phyloP scores from a whole-genome alignment of 164 flowering plant species.

The Saururus chinensis region DNA sequence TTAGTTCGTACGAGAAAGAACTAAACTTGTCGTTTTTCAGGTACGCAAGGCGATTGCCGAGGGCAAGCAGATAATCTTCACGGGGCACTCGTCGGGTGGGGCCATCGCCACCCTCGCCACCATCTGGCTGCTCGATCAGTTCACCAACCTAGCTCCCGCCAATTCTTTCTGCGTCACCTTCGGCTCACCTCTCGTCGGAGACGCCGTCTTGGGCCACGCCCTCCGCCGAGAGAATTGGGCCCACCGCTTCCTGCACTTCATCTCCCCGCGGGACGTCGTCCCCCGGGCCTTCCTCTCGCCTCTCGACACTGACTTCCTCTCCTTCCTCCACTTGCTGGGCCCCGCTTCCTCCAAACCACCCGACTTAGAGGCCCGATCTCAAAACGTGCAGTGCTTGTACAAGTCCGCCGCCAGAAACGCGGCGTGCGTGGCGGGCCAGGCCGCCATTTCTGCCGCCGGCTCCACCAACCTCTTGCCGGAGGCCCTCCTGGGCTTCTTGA shows the following conservation, averaged over 20 bases:
- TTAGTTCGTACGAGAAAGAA: no score
- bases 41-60: conserved; percentile 33
- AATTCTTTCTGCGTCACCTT: conserved; percentile 52
- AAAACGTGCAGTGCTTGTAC: conserved; percentile 20
- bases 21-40: conserved; percentile 17
- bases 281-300: conserved; percentile 52
- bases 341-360: conserved; percentile 13
- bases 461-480: conserved; percentile 43
- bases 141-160: conserved; percentile 6
- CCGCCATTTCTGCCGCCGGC: conserved; percentile 54
- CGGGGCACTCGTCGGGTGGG: conserved; percentile 82
- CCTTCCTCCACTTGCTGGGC: conserved; percentile 24
- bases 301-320: conserved; percentile 20
- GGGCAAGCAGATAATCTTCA: conserved; percentile 43
- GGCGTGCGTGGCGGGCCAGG: conserved; percentile 36
- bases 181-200: conserved; percentile 71
- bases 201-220: conserved; percentile 47
- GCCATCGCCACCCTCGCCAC: conserved; percentile 58
- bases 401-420: conserved; percentile 37
- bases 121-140: conserved; percentile 49
- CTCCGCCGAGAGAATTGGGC: conserved; percentile 67
- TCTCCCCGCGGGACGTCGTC: conserved; percentile 47
- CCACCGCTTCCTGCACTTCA: conserved; percentile 40
- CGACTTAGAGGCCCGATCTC: conserved; percentile 5
- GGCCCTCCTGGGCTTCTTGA: conserved; percentile 33